Evolutionary conservation across 192 early-diverging fungal genomes (phyloP).

Genomic region (Linnemannia elongata): DNA sequence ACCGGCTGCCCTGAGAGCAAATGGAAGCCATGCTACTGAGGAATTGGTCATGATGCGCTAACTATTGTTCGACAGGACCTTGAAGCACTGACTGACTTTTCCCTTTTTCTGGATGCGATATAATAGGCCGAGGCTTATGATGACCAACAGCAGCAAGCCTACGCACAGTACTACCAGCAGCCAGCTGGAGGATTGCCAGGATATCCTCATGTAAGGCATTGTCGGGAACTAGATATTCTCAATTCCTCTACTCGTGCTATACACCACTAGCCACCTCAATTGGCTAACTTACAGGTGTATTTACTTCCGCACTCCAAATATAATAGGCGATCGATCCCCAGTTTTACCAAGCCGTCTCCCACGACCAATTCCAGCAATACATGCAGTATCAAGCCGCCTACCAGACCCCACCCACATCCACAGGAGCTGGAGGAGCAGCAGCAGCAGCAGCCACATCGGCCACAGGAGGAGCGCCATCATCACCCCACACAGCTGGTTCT

Average conservation of each 20-base stretch:
- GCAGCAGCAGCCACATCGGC: neutral
- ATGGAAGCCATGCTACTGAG: neutral
- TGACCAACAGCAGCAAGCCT: constrained; percentile 40
- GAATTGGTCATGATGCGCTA: neutral
- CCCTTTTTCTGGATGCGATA: neutral
- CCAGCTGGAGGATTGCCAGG: constrained; percentile 38
- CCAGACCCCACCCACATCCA: constrained; percentile 25
- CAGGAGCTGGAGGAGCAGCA: constrained; percentile 18
- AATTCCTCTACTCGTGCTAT: too few relatives aligned
- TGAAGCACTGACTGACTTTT: too few relatives aligned
- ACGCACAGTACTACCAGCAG: constrained; percentile 48
- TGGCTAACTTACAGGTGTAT: neutral
- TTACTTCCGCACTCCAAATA: neutral
- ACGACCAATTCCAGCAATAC: constrained; percentile 55
- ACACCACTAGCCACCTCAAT: neutral
- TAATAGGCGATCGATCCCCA: constrained; percentile 37
- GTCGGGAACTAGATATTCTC: neutral
- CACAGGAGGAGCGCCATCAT: neutral
- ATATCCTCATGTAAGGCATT: constrained; percentile 30
- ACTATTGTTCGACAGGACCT: neutral
- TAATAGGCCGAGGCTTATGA: constrained; percentile 35
- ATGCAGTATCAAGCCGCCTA: constrained; percentile 49
- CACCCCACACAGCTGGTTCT: neutral
- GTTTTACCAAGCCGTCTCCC: constrained; percentile 48
- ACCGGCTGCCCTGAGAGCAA: neutral